Base-by-base conservation (phyloP, 2,329 filamentous ascomycete species). In the Penicillium sp. region DNA sequence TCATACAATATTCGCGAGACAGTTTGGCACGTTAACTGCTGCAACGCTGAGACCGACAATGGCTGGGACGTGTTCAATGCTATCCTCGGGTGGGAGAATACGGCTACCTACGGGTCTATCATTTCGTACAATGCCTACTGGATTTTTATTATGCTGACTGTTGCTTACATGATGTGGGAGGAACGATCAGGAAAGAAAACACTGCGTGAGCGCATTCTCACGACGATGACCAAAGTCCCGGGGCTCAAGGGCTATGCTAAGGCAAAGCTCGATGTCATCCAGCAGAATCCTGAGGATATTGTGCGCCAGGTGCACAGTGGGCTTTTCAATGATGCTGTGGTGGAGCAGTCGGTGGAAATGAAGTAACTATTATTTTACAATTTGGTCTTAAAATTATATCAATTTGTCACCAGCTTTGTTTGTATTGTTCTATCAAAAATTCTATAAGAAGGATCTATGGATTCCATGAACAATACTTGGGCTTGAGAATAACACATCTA, bases 11-110 rank as follows among this genome's bases (percentile, higher is more conserved):
- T 93, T 63, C 80, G 83, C 56, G 79, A 87, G 65, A 90, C 83
- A 61, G 87, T 94, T 21, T 93, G 90, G 89, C 89, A 93, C 66
- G 83, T 93, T 54, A 91, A 92, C 66, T 95, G 89, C 77, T 94
- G 90, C 70, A 92, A 83, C 65, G 87, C 90, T 0, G 75, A 84
- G 52, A 73, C 86, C 40, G 86, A 90, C 60, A 85, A 87, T 38
- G 89, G 88, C 46, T 96, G 90, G 91, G 90, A 89, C 55, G 85
- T 96, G 62, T 91, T 96, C 79, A 93, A 95, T 65, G 85, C 89
- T 58, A 80, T 96, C 53, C 79, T 96, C 11, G 91, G 91, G 58
- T 96, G 91, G 91, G 83, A 85, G 60, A 96, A 96, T 76, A 90
- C 88, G 12, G 91, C 89, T 5, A 95, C 91, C 1, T 91, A 93